Base-by-base conservation (phyloP, 2,329 filamentous ascomycete species). In the Penicillium sp. region DNA sequence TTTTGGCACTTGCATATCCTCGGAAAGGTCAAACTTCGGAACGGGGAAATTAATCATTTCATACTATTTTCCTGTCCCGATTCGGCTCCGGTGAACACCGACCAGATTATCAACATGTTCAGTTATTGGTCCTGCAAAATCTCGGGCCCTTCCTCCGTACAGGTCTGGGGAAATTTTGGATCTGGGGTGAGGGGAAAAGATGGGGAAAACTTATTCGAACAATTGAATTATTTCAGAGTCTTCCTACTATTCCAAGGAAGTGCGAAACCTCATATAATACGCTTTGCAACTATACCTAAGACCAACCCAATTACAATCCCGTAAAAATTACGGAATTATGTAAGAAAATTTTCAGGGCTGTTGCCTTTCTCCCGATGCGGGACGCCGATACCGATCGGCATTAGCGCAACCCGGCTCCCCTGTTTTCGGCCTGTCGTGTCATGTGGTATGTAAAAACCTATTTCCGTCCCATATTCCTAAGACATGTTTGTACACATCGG, bases 341-440 rank as follows among this genome's bases (percentile, higher is more conserved):
- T 15, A 13, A 19, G 15, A 19, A 27, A 21, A 39, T 16, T n/a
- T 31, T 4, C 8, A 29, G 16, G n/a, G 5, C 46, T 43, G 38
- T 50, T 44, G 8, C 40, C 19, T 38, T 50, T 44, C 29, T 11
- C 63, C 54, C 38, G 46, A 63, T 58, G 55, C 63, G 63, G 62
- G 50, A 51, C 31, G 50, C 50, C 55, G 57, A 58, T 59, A 53
- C 48, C 51, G 53, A 59, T 64, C 53, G 46, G 45, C 40, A 52
- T 55, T 46, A 48, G 25, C 57, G 43, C 39, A 50, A 29, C 19
- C 15, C 50, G 41, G 25, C 5, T 10, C 13, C 33, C 38, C 53
- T 33, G 49, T 53, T 57, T 46, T 31, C 45, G 55, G 49, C 33
- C 10, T 48, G 46, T 33, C 11, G 11, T 34, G 33, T 50, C 51